phyloP scores from a whole-genome alignment of 768 basidiomycete genomes.

The Tricholoma matsutake region DNA sequence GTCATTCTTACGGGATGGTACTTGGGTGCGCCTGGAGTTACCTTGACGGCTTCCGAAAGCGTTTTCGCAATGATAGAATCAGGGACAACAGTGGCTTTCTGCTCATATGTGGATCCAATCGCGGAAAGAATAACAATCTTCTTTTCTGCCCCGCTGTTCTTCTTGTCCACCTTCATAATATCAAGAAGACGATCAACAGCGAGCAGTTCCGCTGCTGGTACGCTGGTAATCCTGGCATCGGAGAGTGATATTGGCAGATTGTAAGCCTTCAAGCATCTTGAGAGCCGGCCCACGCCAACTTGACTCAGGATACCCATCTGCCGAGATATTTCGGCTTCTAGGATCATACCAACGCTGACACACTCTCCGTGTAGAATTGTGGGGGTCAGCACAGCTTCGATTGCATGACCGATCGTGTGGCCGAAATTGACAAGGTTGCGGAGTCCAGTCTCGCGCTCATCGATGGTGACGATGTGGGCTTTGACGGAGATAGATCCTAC shows the following conservation, averaged over 20 bases:
- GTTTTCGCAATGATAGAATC: conserved; percentile 83
- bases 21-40: conserved; percentile 65
- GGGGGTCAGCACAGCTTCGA: conserved; percentile 94
- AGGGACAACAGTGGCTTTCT: conserved; percentile 80
- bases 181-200: conserved; percentile 82
- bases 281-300: conserved; percentile 88
- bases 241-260: conserved; percentile 81
- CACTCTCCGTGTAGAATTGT: conserved; percentile 96
- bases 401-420: conserved; percentile 97
- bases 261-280: conserved; percentile 85
- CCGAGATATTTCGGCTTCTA: conserved; percentile 92
- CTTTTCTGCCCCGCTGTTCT: conserved; percentile 90
- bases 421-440: conserved; percentile 99
- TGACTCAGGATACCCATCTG: conserved; percentile 86
- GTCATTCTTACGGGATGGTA: conserved; percentile 67
- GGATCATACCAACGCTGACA: conserved; percentile 91
- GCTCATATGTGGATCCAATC: conserved; percentile 91
- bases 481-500: conserved; percentile 93
- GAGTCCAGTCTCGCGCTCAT: conserved; percentile 94
- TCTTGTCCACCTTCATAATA: conserved; percentile 97
- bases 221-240: conserved; percentile 72
- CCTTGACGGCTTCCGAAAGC: conserved; percentile 74
- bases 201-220: conserved; percentile 69
- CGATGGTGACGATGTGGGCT: conserved; percentile 94
- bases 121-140: conserved; percentile 89